A percentile compares a stretch with the other conserved stretches of the same genome.
phyloP scores from a whole-genome alignment of 2,329 filamentous ascomycete genomes.

The Cyclaneusma minus region DNA sequence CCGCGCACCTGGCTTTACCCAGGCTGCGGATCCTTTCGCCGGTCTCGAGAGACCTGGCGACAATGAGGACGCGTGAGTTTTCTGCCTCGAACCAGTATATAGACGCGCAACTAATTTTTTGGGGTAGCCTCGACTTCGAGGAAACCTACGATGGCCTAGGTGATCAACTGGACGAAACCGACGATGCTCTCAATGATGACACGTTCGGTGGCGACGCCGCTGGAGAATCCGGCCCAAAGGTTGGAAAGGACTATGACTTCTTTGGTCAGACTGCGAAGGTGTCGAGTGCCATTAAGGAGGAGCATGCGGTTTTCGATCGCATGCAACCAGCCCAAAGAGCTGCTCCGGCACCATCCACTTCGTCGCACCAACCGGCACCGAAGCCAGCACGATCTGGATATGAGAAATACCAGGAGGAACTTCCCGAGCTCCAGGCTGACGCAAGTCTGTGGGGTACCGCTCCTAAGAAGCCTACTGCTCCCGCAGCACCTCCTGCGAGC shows the following conservation, averaged over 20 bases:
- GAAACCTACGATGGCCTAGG: conserved; percentile 95
- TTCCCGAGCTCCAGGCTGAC: conserved; percentile 77
- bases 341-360: conserved; percentile 19
- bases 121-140: conserved; percentile 74
- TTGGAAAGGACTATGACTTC: conserved; percentile 95
- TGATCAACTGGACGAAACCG: conserved; percentile 77
- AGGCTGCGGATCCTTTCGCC: conserved; percentile 74
- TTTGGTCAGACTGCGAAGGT: conserved; percentile 86
- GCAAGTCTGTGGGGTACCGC: conserved; percentile 81
- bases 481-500: conserved; percentile 14
- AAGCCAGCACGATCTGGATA: conserved; percentile 69
- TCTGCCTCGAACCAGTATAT: not conserved
- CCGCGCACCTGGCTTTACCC: conserved; percentile 66
- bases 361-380: conserved; percentile 25
- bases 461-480: conserved; percentile 34
- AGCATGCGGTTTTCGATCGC: conserved; percentile 70
- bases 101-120: not conserved
- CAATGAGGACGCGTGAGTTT: conserved; percentile 25
- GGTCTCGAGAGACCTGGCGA: conserved; percentile 54
- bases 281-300: conserved; percentile 73
- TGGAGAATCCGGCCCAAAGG: conserved; percentile 27
- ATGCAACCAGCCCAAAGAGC: conserved; percentile 45
- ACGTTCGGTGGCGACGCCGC: conserved; percentile 55
- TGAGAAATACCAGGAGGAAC: conserved; percentile 71
- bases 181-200: conserved; percentile 93